Percentiles rank a stretch among this genome's conserved stretches.
These are phyloP conservation scores for Roridomyces roridus DNA, from an alignment of 768 basidiomycete genomes.

Conservation along the genomic window DNA sequence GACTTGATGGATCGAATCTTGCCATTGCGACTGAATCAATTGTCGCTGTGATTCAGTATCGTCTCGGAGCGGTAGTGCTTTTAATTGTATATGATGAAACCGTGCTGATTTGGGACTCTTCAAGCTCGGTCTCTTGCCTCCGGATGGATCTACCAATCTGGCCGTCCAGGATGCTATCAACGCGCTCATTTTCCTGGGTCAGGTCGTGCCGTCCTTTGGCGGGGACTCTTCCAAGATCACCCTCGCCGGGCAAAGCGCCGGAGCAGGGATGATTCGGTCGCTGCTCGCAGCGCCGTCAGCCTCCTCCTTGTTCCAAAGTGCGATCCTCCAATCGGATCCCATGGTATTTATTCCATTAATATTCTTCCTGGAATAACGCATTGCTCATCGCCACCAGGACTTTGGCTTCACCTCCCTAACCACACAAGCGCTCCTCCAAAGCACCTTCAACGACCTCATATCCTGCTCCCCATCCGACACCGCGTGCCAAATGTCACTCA, in stretches of 20 bases:
- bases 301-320: constrained; percentile 71
- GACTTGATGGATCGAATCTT: constrained; percentile 80
- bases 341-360: constrained; percentile 71
- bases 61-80: constrained; percentile 72
- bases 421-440: constrained; percentile 61
- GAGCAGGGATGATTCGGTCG: constrained; percentile 78
- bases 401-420: constrained; percentile 68
- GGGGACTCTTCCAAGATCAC: constrained; percentile 70
- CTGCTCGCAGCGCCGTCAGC: constrained; percentile 77
- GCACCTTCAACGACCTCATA: constrained; percentile 54
- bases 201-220: constrained; percentile 67
- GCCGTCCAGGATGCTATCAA: constrained; percentile 73
- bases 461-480: constrained; percentile 51
- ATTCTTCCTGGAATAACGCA: neutral
- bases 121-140: constrained; percentile 78
- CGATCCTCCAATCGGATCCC: constrained; percentile 87
- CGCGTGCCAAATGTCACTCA: constrained; percentile 56
- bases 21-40: constrained; percentile 74
- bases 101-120: constrained; percentile 3
- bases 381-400: constrained; percentile 47
- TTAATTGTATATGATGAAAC: neutral
- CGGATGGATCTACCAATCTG: constrained; percentile 72
- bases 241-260: constrained; percentile 83
- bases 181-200: constrained; percentile 66
- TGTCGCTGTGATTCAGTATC: constrained; percentile 84